These are phyloP conservation scores for Ophiosphaerella korrae DNA, from an alignment of 2,329 filamentous ascomycete species.

Conservation along the genomic window DNA sequence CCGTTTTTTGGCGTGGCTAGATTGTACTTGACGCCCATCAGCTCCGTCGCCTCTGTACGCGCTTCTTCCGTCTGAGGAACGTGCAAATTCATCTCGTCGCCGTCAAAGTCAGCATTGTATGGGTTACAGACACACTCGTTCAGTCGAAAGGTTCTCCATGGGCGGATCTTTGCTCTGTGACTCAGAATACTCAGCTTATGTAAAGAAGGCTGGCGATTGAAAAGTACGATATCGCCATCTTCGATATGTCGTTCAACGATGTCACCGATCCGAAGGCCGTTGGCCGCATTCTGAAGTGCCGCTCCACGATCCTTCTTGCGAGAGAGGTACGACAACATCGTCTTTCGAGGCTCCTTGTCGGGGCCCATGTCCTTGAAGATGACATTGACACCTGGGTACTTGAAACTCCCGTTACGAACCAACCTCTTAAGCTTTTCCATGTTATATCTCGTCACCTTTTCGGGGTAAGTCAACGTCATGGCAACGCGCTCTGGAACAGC, in stretches of 20 bases:
- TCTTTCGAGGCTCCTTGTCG: conserved; percentile 63
- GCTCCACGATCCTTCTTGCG: conserved; percentile 52
- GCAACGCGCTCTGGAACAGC: conserved; percentile 91
- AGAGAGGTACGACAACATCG: conserved; percentile 66
- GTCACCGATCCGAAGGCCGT: conserved; percentile 79
- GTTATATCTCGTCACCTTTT: conserved; percentile 84
- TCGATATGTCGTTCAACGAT: conserved; percentile 93
- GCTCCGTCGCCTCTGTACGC: conserved; percentile 87
- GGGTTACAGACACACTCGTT: conserved; percentile 98
- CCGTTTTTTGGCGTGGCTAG: conserved; percentile 95
- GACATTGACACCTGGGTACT: conserved; percentile 87
- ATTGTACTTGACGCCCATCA: conserved; percentile 99
- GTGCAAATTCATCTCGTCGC: conserved; percentile 98
- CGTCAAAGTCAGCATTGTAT: conserved; percentile 99
- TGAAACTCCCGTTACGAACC: conserved; percentile 73
- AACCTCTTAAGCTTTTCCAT: conserved; percentile 78
- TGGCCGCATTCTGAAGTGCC: conserved; percentile 72
- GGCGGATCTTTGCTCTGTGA: conserved; percentile 89
- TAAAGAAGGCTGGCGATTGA: conserved; percentile 96
- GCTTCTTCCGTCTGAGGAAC: conserved; percentile 98
- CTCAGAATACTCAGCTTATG: conserved; percentile 99
- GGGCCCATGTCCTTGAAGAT: conserved; percentile 67
- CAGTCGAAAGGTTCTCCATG: conserved; percentile 92
- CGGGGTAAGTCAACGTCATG: conserved; percentile 94
- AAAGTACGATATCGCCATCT: conserved; percentile 93